Evolutionary conservation across 371 early-diverging fungal species (phyloP).

Genomic region (Lichtheimia ornata): DNA sequence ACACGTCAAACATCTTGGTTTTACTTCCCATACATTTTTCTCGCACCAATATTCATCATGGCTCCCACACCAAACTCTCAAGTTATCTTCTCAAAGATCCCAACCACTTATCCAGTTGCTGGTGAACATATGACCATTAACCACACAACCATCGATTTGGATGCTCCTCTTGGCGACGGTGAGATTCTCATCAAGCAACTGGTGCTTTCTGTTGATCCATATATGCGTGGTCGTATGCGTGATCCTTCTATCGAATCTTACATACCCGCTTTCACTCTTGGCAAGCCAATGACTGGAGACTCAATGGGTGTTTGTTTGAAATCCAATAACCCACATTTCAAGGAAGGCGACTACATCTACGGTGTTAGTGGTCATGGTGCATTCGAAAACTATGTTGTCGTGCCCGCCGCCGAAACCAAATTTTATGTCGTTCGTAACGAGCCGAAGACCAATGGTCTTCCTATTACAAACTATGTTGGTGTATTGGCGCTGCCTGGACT

Average conservation of each 20-base stretch:
- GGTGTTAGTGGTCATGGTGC: conserved; percentile 47
- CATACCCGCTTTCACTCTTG: conserved; percentile 53
- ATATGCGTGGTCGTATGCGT: conserved; percentile 73
- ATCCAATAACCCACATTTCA: conserved; percentile 55
- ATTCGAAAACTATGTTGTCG: conserved; percentile 56
- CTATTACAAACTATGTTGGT: conserved; percentile 55
- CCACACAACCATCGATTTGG: conserved; percentile 40
- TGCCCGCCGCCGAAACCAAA: conserved; percentile 20
- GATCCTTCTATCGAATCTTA: conserved; percentile 46
- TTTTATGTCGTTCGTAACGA: conserved; percentile 39
- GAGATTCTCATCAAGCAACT: conserved; percentile 57
- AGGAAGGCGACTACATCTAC: conserved; percentile 63
- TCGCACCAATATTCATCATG: neutral
- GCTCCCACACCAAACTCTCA: conserved; percentile 17
- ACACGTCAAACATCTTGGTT: too few species aligned
- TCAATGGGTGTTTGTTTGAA: conserved; percentile 67
- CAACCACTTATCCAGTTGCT: conserved; percentile 38
- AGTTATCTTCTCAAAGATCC: conserved; percentile 42
- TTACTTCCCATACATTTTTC: neutral
- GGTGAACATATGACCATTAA: conserved; percentile 52
- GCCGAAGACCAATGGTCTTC: conserved; percentile 40
- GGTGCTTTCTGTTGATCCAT: conserved; percentile 43
- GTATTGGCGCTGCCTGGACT: conserved; percentile 60
- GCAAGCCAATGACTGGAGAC: conserved; percentile 59
- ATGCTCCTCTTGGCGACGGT: conserved; percentile 49